Evolutionary conservation across 1,284 basidiomycete genomes (phyloP), one percentile per base, ranked within the genome.

Genomic region (Leccinum pallidistipes): DNA sequence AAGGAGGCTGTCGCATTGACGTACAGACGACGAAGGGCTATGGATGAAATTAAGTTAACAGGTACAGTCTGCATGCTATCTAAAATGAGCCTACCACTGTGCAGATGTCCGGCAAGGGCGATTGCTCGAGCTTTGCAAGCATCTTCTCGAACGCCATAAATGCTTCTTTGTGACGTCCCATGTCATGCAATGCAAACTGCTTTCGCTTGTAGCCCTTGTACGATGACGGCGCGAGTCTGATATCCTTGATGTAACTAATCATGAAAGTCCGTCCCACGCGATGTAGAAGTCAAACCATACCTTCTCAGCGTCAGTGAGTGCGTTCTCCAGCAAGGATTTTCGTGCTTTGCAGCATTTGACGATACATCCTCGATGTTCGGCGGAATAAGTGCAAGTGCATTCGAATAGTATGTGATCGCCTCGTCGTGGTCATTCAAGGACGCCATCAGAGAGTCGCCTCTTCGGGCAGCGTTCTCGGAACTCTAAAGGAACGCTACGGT

Each of bases 391-490:
- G 24, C 16, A 21, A 67, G 5, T 1, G 45, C 38, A 5, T 16
- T 18, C 1, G 64, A 62, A 40, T 57, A 57, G 3, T 34, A 38
- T 40, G 7, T 1, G 16, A 55, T 40, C 2, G 65, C 64, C 2
- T 14, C 16, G 1, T 29, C 12, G 14, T 62, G 4, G 4, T 49
- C 10, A 9, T 36, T 9, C n/a, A n/a, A n/a, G 12, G 18, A n/a
- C 18, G 24, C 43, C 31, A 18, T 31, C 0, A 27, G 27, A 1
- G 5, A 9, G 24, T 65, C 58, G 1, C 64, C 58, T 1, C 31
- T 53, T 14, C 1, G 10, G 1, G 21, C 50, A 51, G 0, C 58
- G 34, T 18, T 14, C 1, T 5, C 51, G 54, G n/a, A 65, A 67
- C 5, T 36, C 63, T 65, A 50, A 3, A 21, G 1, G 5, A 1